Evolutionary conservation across 225 moss, liverwort and hornwort genomes (phyloP).

Genomic region (Ulota crispa): DNA sequence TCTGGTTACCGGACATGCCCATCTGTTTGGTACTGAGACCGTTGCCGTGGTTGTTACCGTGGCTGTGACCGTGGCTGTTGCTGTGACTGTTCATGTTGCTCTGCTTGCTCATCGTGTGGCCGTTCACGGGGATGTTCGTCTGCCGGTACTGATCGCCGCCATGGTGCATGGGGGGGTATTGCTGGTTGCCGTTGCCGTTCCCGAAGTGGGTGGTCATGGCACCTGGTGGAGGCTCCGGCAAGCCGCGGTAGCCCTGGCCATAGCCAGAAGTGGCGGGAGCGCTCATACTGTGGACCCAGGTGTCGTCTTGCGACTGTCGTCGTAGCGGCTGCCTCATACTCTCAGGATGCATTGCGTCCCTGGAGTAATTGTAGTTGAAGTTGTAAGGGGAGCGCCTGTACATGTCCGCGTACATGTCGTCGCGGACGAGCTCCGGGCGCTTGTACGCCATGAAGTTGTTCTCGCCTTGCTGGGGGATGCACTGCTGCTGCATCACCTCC

Average conservation of each 20-base stretch:
- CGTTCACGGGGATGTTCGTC: not conserved
- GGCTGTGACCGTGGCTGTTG: not conserved
- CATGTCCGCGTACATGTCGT: conserved; percentile 32
- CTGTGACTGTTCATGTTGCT: not conserved
- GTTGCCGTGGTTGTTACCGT: not conserved
- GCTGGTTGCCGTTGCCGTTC: not conserved
- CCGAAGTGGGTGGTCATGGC: not conserved
- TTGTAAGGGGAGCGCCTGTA: conserved; percentile 36
- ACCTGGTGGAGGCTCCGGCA: conserved; percentile 25
- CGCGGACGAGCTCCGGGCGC: conserved; percentile 36
- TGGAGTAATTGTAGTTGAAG: conserved; percentile 27
- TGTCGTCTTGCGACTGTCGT: conserved; percentile 32
- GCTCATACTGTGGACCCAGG: conserved; percentile 30
- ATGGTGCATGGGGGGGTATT: not conserved
- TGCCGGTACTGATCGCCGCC: conserved; percentile 18
- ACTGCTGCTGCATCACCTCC: conserved; percentile 43
- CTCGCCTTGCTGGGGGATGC: conserved; percentile 31
- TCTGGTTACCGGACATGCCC: not conserved
- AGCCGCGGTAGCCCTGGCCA: conserved; percentile 10
- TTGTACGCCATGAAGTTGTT: conserved; percentile 27
- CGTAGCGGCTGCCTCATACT: not conserved
- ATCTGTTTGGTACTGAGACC: not conserved
- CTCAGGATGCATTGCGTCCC: conserved; percentile 19
- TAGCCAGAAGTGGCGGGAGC: not conserved
- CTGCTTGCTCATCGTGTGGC: not conserved